Evolutionary conservation across 2,329 filamentous ascomycete species (phyloP), one percentile per base, ranked within the genome.

Genomic region (Atkinsonella texensis): DNA sequence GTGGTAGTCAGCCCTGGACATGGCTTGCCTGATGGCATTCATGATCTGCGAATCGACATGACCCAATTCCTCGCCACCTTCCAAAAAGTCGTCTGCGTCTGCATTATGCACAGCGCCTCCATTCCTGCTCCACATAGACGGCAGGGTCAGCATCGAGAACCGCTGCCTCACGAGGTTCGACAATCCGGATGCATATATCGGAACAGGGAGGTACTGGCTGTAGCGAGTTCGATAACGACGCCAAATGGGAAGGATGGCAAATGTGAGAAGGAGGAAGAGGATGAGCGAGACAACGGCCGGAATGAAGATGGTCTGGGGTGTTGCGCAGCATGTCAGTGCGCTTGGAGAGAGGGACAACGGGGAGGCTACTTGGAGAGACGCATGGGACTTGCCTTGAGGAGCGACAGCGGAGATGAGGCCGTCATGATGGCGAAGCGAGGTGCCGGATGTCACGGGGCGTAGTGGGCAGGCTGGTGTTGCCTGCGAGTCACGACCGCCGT

Each of bases 151-250:
- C 35, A 56, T 57, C 40, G 64, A 52, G 42, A 68, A 57, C 33
- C 62, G 61, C 39, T 57, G 54, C n/a, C 61, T 56, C 54, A 80
- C 59, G 54, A 78, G 71, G 46, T 76, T 68, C 31, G 80, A 74
- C 23, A 82, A 58, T 55, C 80, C 70, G 8, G 70, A 68, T 6
- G 77, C 83, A 48, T 75, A 76, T 48, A 72, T 76, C 20, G 79
- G 78, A 54, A 89, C 68, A 0, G 85, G 85, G 1, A 89, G 77
- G 62, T 89, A 89, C 54, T 87, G 82, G 62, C 80, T 77, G 65
- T 89, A 89, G 54, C 84, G 80, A 58, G 76, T 76, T 56, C 79
- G 81, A 66, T 87, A 86, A 52, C 76, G 78, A 46, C 80, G 82
- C 77, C 85, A 86, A 54, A 85, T 63, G 2, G 86, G 86, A 28